These are phyloP conservation scores for Botryosphaeria dothidea DNA, from an alignment of 2,329 filamentous ascomycete species.

Conservation along the genomic window DNA sequence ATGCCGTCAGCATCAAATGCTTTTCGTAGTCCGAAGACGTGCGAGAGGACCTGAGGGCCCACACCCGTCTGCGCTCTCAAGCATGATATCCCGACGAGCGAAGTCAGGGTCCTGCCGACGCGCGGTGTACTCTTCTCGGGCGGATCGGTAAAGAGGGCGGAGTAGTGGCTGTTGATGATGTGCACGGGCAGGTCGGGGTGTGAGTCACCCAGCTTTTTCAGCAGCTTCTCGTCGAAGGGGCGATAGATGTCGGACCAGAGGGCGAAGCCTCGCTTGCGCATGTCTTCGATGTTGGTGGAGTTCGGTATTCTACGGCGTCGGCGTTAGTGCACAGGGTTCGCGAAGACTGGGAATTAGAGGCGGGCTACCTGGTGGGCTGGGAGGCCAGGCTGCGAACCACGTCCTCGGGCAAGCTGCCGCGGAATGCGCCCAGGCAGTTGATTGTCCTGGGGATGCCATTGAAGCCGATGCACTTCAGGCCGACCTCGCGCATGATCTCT, in stretches of 20 bases:
- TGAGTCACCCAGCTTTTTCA: constrained; percentile 68
- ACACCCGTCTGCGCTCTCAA: constrained; percentile 79
- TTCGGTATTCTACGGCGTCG: constrained; percentile 21
- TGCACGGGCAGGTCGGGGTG: constrained; percentile 82
- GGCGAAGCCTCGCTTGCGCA: constrained; percentile 59
- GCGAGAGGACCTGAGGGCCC: constrained; percentile 77
- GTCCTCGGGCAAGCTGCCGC: constrained; percentile 59
- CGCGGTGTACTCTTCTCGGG: constrained; percentile 35
- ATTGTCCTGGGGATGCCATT: constrained; percentile 80
- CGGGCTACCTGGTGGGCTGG: constrained; percentile 55
- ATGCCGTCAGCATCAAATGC: constrained; percentile 69
- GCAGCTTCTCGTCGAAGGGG: constrained; percentile 72
- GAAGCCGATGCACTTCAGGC: constrained; percentile 76
- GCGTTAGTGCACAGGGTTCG: constrained; percentile 24
- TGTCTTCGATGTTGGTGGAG: constrained; percentile 54
- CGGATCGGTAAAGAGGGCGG: constrained; percentile 68
- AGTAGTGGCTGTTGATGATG: constrained; percentile 75
- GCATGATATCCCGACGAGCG: constrained; percentile 72
- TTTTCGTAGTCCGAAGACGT: constrained; percentile 79
- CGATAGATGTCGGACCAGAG: constrained; percentile 79
- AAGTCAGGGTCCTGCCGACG: constrained; percentile 71
- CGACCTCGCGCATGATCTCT: constrained; percentile 74
- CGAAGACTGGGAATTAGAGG: constrained; percentile 28
- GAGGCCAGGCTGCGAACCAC: constrained; percentile 58
- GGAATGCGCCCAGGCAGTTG: constrained; percentile 76